Evolutionary conservation across 2,329 filamentous ascomycete genomes (phyloP).

Genomic region (Aspergillus arachidicola): DNA sequence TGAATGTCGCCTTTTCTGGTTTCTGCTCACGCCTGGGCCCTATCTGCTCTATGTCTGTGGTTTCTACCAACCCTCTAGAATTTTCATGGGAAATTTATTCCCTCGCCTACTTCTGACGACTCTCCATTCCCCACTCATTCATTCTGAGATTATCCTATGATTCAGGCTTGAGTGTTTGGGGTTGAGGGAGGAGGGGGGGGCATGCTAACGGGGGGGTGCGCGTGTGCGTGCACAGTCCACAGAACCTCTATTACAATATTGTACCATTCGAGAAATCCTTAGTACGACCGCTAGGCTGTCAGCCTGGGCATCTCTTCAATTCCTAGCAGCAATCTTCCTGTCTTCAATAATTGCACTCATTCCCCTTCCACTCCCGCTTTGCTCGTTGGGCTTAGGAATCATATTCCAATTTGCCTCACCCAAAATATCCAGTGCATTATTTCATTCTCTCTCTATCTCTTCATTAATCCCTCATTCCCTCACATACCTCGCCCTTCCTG

Average conservation of each 20-base stretch:
- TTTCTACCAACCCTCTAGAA: not conserved
- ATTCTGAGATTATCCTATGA: slow-evolving; percentile 2
- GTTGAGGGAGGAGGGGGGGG: not conserved
- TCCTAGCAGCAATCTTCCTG: not conserved
- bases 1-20: not conserved
- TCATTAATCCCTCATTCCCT: too few species aligned
- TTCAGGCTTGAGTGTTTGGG: not conserved
- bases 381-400: not conserved
- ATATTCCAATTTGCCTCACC: not conserved
- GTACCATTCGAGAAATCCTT: not conserved
- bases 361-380: not conserved
- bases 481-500: not conserved
- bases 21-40: not conserved
- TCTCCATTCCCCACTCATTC: slow-evolving; percentile 8
- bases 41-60: not conserved
- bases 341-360: not conserved
- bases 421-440: not conserved
- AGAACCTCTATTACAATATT: not conserved
- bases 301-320: not conserved
- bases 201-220: not conserved
- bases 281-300: not conserved
- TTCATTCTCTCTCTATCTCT: not conserved
- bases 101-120: not conserved
- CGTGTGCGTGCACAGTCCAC: slow-evolving; percentile 12
- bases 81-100: not conserved